Conservation (phyloP, 139 green algal species). For the Micractinium sp. region DNA sequence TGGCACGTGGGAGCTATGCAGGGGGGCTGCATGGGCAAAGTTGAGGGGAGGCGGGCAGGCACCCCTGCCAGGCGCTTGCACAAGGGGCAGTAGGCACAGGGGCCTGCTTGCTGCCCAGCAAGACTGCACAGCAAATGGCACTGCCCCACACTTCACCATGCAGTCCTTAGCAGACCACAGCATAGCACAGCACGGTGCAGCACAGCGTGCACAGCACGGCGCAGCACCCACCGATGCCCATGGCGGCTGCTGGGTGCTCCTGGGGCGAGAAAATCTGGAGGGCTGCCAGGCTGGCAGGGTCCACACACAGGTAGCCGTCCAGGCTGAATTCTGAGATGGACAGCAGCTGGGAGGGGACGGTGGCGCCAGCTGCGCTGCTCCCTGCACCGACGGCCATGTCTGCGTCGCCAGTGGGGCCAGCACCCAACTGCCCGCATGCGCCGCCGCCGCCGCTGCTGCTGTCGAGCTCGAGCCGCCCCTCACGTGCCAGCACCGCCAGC, state of each 20-base stretch:
- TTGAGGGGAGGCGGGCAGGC: no score
- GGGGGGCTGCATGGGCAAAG: no score
- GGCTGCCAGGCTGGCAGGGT: conserved; percentile 59
- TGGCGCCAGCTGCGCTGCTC: neutral
- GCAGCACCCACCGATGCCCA: conserved; percentile 78
- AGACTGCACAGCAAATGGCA: neutral
- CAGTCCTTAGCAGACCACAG: neutral
- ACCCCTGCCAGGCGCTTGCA: neutral
- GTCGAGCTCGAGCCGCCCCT: conserved; percentile 34
- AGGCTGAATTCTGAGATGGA: conserved; percentile 42
- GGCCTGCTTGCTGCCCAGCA: neutral
- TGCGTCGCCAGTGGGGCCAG: neutral
- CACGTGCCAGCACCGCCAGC: conserved; percentile 53
- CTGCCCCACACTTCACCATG: neutral
- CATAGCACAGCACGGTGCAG: neutral
- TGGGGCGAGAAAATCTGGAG: conserved; percentile 82
- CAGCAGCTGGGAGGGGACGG: conserved; percentile 12
- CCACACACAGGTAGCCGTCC: conserved; percentile 67
- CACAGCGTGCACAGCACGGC: neutral
- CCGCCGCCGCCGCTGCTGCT: neutral
- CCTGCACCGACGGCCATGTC: neutral
- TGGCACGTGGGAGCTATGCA: neutral
- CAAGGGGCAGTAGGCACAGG: no score
- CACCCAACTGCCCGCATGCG: neutral
- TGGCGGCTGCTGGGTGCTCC: conserved; percentile 76